phyloP scores from a whole-genome alignment of 495 filamentous ascomycete genomes.

The Penicillium canariense region DNA sequence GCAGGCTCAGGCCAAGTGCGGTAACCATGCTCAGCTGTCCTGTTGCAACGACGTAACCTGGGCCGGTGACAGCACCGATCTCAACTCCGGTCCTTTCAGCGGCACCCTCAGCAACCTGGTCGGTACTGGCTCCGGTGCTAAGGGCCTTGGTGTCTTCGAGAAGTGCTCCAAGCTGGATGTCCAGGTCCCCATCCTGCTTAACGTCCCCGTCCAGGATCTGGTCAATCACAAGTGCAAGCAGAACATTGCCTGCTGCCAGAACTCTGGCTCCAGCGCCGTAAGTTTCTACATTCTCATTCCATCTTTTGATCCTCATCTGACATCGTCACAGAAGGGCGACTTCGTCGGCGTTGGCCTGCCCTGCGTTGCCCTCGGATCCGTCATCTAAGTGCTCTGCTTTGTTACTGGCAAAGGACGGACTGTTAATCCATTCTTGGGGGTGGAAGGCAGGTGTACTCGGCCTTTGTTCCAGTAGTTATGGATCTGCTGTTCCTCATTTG shows the following conservation, averaged over 20 bases:
- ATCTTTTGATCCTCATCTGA: slow-evolving; percentile 2
- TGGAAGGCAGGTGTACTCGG: slow-evolving; percentile 20
- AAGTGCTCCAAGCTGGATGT: slow-evolving; percentile 43
- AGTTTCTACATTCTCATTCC: slow-evolving; percentile 9
- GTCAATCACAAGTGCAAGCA: slow-evolving; percentile 53
- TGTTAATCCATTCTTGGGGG: slow-evolving; percentile 25
- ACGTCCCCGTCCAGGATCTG: slow-evolving; percentile 40
- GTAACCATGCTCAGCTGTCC: slow-evolving; percentile 48
- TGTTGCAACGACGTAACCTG: slow-evolving; percentile 49
- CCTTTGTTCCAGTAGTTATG: slow-evolving; percentile 25
- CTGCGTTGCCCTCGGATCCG: slow-evolving; percentile 49
- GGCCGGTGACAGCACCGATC: slow-evolving; percentile 42
- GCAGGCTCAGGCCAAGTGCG: slow-evolving; percentile 49
- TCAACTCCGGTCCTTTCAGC: slow-evolving; percentile 27
- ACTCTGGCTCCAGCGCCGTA: slow-evolving; percentile 40
- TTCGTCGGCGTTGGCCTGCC: slow-evolving; percentile 48
- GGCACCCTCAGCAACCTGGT: slow-evolving; percentile 33
- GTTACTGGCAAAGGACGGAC: slow-evolving; percentile 16
- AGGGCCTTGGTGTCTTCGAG: slow-evolving; percentile 36
- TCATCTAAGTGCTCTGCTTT: slow-evolving; percentile 40
- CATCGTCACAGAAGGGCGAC: slow-evolving; percentile 23
- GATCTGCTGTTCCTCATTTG: slow-evolving; percentile 23
- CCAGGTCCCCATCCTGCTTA: slow-evolving; percentile 27
- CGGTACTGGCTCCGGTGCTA: slow-evolving; percentile 33
- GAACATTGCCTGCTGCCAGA: slow-evolving; percentile 53